phyloP scores from a whole-genome alignment of 2,329 filamentous ascomycete species.

The Coniochaeta pulveracea region DNA sequence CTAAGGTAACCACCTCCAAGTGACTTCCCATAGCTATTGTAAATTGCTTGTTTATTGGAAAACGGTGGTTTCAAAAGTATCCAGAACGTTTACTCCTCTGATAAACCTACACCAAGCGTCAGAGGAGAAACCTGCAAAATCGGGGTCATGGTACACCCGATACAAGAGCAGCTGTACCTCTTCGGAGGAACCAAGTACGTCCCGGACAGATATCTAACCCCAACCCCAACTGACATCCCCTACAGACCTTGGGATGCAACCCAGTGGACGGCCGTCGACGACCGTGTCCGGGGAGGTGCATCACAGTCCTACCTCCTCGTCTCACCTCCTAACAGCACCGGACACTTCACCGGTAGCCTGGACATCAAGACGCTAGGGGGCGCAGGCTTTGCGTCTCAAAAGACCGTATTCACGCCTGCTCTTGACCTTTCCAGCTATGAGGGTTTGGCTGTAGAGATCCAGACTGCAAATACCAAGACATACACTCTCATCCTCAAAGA shows the following conservation, averaged over 20 bases:
- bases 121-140: too few species aligned
- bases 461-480: slow-evolving; percentile 49
- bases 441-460: slow-evolving; percentile 49
- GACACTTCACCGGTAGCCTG: slow-evolving; percentile 56
- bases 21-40: too few species aligned
- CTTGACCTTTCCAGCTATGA: slow-evolving; percentile 21
- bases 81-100: too few species aligned
- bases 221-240: neutral
- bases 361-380: slow-evolving; percentile 68
- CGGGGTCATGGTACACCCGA: too few species aligned
- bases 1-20: too few species aligned
- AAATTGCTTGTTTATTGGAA: too few species aligned
- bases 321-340: slow-evolving; percentile 18
- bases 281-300: slow-evolving; percentile 64
- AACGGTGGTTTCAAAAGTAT: too few species aligned
- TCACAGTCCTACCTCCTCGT: slow-evolving; percentile 42
- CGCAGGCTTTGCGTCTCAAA: slow-evolving; percentile 73
- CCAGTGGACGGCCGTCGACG: slow-evolving; percentile 58
- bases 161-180: neutral
- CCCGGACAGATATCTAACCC: neutral
- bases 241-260: slow-evolving; percentile 2
- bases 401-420: slow-evolving; percentile 32
- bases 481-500: slow-evolving; percentile 73
- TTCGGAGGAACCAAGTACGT: slow-evolving; percentile 1
- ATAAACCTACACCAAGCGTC: too few species aligned